Percentiles rank a stretch among this genome's conserved stretches.
Conservation (phyloP, 306 rosid species). For the Amphicarpaea edgeworthii region DNA sequence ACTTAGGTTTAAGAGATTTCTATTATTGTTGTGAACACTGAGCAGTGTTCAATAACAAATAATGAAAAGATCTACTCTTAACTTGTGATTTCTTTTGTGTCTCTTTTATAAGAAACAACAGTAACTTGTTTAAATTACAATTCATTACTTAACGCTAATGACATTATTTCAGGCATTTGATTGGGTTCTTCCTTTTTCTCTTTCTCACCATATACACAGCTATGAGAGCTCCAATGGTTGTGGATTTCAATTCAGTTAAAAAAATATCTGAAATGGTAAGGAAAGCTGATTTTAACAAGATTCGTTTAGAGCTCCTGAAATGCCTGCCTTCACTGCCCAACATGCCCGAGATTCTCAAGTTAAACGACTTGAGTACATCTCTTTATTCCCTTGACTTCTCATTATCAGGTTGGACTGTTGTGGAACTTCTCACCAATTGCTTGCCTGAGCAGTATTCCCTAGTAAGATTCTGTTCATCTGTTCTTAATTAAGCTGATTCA, state of each 20-base stretch:
- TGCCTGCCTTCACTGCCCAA: conserved; percentile 59
- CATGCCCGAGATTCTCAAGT: conserved; percentile 48
- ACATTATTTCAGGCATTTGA: conserved; percentile 70
- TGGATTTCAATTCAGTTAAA: conserved; percentile 54
- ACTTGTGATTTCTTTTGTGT: background rate
- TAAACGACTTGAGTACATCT: conserved; percentile 49
- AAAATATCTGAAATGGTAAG: conserved; percentile 48
- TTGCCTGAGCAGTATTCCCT: conserved; percentile 49
- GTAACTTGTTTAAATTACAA: background rate
- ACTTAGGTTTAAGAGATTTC: background rate
- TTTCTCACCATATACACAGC: conserved; percentile 66
- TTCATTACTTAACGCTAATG: background rate
- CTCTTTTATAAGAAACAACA: background rate
- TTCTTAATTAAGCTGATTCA: background rate
- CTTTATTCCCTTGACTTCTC: conserved; percentile 54
- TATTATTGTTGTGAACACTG: background rate
- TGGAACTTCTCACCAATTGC: conserved; percentile 59
- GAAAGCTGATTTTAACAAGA: conserved; percentile 53
- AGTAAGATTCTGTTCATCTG: conserved; percentile 38
- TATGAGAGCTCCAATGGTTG: conserved; percentile 51
- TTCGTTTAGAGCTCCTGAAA: conserved; percentile 56
- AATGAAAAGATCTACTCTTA: background rate
- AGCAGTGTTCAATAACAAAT: background rate
- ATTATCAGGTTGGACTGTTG: conserved; percentile 53
- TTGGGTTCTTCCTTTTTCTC: conserved; percentile 73